Percentiles rank a stretch among this genome's conserved stretches.
These are phyloP conservation scores for Leptodermis oblonga DNA, from an alignment of 257 asterid genomes.

Conservation along the genomic window DNA sequence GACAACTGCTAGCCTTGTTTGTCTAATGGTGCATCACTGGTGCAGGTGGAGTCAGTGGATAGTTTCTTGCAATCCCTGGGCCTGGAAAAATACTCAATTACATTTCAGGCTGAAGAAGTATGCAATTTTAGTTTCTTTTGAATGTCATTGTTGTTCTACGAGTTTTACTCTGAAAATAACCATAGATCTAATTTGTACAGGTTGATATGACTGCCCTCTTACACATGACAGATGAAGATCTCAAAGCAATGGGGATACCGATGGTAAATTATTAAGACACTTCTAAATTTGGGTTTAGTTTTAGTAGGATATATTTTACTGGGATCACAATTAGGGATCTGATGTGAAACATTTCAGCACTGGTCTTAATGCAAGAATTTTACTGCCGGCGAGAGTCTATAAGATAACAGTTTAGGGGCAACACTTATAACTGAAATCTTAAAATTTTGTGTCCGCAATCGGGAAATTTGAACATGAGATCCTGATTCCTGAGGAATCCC, in stretches of 20 bases:
- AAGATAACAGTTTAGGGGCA: neutral
- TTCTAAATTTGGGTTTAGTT: neutral
- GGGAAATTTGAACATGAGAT: neutral
- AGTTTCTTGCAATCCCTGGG: conserved; percentile 75
- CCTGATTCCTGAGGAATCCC: neutral
- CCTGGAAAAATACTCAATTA: conserved; percentile 80
- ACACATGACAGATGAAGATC: conserved; percentile 98
- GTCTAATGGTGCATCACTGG: conserved; percentile 22
- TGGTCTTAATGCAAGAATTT: too few relatives aligned
- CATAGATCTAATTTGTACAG: conserved; percentile 35
- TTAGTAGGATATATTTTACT: neutral
- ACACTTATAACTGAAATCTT: neutral
- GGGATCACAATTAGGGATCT: neutral
- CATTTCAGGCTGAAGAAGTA: conserved; percentile 99
- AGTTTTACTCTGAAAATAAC: conserved; percentile 12
- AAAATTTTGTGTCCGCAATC: neutral
- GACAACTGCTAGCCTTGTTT: neutral
- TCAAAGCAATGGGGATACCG: conserved; percentile 95
- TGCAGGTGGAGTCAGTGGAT: conserved; percentile 84
- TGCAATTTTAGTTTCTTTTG: conserved; percentile 20
- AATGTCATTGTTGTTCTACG: conserved; percentile 13
- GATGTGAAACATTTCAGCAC: neutral
- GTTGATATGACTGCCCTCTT: conserved; percentile 94
- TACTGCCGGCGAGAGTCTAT: neutral
- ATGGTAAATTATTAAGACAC: conserved; percentile 44